A percentile compares a stretch with the other conserved stretches of the same genome.
phyloP scores from a whole-genome alignment of 2,329 filamentous ascomycete genomes.

The Davidsoniella eucalypti region DNA sequence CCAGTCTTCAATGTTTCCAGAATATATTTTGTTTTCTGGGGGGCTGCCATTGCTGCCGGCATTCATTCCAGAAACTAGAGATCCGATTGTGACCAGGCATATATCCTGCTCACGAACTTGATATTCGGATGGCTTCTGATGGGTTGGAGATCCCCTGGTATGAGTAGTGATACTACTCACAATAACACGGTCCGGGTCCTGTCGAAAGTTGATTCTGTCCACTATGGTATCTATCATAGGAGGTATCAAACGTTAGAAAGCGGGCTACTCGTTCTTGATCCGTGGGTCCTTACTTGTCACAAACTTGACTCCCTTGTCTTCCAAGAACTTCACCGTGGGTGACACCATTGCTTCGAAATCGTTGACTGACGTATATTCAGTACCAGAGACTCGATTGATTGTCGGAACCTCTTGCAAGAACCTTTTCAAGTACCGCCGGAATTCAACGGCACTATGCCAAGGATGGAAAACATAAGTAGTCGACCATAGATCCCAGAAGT shows the following conservation, averaged over 20 bases:
- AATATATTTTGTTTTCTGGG: neutral
- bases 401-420: constrained; percentile 20
- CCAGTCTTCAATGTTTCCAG: constrained; percentile 19
- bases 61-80: constrained; percentile 19
- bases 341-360: constrained; percentile 22
- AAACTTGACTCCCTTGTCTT: constrained; percentile 19
- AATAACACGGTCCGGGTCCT: neutral
- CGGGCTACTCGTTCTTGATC: too few relatives aligned
- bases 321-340: constrained; percentile 19
- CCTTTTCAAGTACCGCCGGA: constrained; percentile 21
- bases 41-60: constrained; percentile 5
- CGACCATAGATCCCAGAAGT: constrained; percentile 23
- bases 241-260: neutral
- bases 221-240: constrained; percentile 1
- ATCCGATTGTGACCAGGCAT: constrained; percentile 24
- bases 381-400: constrained; percentile 19
- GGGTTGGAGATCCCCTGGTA: neutral
- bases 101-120: constrained; percentile 18
- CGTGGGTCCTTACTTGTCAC: constrained; percentile 1
- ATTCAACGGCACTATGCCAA: constrained; percentile 22
- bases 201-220: constrained; percentile 1
- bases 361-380: constrained; percentile 18
- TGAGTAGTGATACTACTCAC: neutral
- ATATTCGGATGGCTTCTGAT: neutral
- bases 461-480: constrained; percentile 22